Evolutionary conservation across 371 early-diverging fungal species (phyloP).

Genomic region (Actinomucor elegans): DNA sequence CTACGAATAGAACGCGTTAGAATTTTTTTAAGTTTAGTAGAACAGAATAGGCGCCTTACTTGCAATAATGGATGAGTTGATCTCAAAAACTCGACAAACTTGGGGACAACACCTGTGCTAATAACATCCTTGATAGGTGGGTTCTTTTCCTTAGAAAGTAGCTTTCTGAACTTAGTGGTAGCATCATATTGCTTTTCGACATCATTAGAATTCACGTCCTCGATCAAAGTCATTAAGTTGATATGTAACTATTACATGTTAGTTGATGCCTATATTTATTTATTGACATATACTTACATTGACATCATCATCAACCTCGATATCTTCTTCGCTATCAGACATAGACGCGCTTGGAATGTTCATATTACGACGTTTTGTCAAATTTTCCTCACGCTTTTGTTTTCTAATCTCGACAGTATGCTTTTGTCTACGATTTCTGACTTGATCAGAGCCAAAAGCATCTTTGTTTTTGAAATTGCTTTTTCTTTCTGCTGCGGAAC

Average conservation of each 20-base stretch:
- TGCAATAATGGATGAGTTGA: slow-evolving; percentile 82
- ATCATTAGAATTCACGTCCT: slow-evolving; percentile 73
- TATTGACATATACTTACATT: slow-evolving; percentile 40
- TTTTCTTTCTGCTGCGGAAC: slow-evolving; percentile 29
- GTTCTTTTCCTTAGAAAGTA: slow-evolving; percentile 96
- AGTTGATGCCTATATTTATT: not conserved
- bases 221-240: slow-evolving; percentile 59
- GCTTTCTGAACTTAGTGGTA: slow-evolving; percentile 92
- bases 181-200: slow-evolving; percentile 84
- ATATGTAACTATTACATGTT: slow-evolving; percentile 13
- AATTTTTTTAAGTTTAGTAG: not conserved
- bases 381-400: slow-evolving; percentile 93
- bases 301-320: slow-evolving; percentile 44
- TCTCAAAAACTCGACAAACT: slow-evolving; percentile 93
- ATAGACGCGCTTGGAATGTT: slow-evolving; percentile 46
- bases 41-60: slow-evolving; percentile 52
- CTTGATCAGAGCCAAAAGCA: slow-evolving; percentile 37
- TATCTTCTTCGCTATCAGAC: slow-evolving; percentile 85
- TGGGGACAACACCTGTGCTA: slow-evolving; percentile 90
- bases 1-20: slow-evolving; percentile 41
- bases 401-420: slow-evolving; percentile 88
- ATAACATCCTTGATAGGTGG: slow-evolving; percentile 99
- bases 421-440: slow-evolving; percentile 42
- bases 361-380: slow-evolving; percentile 92
- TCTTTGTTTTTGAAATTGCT: slow-evolving; percentile 38